phyloP scores from a whole-genome alignment of 371 early-diverging fungal genomes.

The Polyrhizophydium stewartii region DNA sequence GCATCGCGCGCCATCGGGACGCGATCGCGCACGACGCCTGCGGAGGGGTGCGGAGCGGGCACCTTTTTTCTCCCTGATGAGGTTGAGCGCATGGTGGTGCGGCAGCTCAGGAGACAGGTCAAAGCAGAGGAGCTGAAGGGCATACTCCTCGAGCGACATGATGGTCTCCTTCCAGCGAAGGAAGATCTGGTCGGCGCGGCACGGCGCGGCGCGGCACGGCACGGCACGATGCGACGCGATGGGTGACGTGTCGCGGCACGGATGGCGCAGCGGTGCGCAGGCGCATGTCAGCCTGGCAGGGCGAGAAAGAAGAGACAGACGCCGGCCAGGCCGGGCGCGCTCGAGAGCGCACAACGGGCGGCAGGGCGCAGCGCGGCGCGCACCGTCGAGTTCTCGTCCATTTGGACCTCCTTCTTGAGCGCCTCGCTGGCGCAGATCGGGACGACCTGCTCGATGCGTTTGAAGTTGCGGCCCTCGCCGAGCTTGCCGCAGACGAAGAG shows the following conservation, averaged over 20 bases:
- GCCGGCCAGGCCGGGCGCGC: too few species aligned
- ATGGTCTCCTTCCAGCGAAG: conserved; percentile 1
- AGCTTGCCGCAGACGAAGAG: conserved; percentile 11
- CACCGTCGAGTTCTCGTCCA: neutral
- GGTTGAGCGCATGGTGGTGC: neutral
- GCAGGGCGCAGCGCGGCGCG: too few species aligned
- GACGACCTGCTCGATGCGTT: conserved; percentile 7
- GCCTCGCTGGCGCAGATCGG: neutral
- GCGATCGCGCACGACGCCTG: too few species aligned
- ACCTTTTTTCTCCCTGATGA: neutral
- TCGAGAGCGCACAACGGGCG: too few species aligned
- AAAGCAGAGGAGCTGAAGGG: neutral
- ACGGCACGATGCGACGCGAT: neutral
- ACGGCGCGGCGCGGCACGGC: neutral
- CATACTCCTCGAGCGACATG: neutral
- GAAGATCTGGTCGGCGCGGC: neutral
- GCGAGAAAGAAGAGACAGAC: neutral
- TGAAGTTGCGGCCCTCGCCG: conserved; percentile 7
- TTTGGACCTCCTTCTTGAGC: neutral
- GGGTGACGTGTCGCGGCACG: neutral
- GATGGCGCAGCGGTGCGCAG: neutral
- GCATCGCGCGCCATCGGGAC: too few species aligned
- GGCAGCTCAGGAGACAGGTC: neutral
- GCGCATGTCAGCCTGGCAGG: neutral
- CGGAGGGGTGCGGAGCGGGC: too few species aligned